Evolutionary conservation across 164 flowering plant species (phyloP).

Genomic region (Aristolochia contorta): DNA sequence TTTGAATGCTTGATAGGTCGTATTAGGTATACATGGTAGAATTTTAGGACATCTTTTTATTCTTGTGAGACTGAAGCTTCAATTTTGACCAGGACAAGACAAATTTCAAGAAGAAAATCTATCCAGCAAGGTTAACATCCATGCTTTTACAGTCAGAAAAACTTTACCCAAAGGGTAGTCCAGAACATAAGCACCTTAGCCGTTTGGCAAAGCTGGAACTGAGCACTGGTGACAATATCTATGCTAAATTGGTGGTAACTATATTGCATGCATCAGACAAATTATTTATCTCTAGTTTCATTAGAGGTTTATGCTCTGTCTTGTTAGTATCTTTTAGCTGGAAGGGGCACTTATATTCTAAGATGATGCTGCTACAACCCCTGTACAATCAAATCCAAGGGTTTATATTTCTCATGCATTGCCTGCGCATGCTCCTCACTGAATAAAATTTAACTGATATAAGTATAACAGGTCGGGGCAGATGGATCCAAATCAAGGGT

Average conservation of each 20-base stretch:
- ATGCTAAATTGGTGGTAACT: conserved; percentile 85
- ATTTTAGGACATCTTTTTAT: background rate
- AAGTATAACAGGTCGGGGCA: conserved; percentile 71
- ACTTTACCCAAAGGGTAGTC: conserved; percentile 15
- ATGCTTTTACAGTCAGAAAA: conserved; percentile 35
- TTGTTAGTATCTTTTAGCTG: too few relatives aligned
- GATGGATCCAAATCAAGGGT: conserved; percentile 92
- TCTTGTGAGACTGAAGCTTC: conserved; percentile 1
- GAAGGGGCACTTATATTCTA: too few relatives aligned
- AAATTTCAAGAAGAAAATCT: conserved; percentile 53
- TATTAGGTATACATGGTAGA: background rate
- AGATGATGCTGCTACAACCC: too few relatives aligned
- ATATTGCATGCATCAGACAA: background rate
- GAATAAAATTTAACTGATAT: background rate
- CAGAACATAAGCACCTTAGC: conserved; percentile 12
- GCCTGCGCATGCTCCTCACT: background rate
- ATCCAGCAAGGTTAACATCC: conserved; percentile 54
- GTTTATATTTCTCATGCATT: background rate
- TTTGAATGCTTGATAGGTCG: too few relatives aligned
- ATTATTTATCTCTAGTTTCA: background rate
- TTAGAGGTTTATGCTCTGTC: too few relatives aligned
- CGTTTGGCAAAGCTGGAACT: conserved; percentile 58
- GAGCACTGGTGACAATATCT: conserved; percentile 58
- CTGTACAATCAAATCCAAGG: too few relatives aligned
- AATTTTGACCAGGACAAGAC: conserved; percentile 27